phyloP scores from a whole-genome alignment of 169 alveolate species.

The Plasmodium coatneyi region DNA sequence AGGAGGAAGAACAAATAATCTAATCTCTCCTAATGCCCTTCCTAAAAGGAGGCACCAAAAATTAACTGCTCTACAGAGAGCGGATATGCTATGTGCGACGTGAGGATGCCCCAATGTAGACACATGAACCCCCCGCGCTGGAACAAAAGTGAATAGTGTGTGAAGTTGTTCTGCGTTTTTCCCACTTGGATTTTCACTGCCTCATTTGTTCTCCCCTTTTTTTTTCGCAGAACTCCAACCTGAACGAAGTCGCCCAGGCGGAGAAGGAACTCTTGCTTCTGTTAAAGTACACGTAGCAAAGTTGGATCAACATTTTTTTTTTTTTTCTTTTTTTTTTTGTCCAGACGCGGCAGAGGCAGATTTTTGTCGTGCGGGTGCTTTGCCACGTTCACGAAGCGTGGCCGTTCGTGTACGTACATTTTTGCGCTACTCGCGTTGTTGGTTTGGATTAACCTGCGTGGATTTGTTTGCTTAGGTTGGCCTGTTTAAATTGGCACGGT shows the following conservation, averaged over 20 bases:
- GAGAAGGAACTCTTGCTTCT: conserved; percentile 51
- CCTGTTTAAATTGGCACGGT: background rate
- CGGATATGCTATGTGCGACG: background rate
- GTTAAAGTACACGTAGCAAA: conserved; percentile 23
- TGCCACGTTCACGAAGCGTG: background rate
- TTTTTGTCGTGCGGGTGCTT: background rate
- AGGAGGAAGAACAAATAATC: background rate
- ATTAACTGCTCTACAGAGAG: background rate
- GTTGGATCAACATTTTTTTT: background rate
- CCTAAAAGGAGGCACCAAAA: background rate
- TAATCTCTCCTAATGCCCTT: background rate
- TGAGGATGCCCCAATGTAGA: background rate
- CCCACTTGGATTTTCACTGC: background rate
- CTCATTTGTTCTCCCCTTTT: background rate
- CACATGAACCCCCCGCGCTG: background rate
- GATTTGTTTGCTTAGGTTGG: background rate
- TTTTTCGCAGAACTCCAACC: conserved; percentile 8
- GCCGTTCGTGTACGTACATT: conserved; percentile 1
- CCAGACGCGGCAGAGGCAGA: background rate
- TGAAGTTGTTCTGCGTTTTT: background rate
- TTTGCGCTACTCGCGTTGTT: background rate
- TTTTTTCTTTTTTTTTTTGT: background rate
- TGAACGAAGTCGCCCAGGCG: conserved; percentile 45
- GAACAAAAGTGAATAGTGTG: background rate
- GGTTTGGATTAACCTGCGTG: background rate